phyloP scores from a whole-genome alignment of 2,329 filamentous ascomycete genomes.

The Myriosclerotinia curreyana region DNA sequence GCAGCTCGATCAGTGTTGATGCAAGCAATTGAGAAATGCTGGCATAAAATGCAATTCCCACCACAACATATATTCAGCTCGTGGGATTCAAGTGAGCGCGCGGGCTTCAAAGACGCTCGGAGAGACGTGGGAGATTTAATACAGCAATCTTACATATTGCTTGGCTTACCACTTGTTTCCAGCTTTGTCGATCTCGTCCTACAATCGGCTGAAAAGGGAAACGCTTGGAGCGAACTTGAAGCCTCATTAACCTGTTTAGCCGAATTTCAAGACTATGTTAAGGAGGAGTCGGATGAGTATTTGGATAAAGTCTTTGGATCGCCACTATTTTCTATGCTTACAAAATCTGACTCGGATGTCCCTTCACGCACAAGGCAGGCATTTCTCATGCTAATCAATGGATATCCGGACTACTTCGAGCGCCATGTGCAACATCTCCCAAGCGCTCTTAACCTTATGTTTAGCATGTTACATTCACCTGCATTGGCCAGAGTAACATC shows the following conservation, averaged over 20 bases:
- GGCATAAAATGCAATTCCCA: slow-evolving; percentile 64
- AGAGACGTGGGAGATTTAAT: slow-evolving; percentile 78
- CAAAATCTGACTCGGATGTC: slow-evolving; percentile 50
- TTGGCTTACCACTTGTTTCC: slow-evolving; percentile 54
- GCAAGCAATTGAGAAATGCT: slow-evolving; percentile 63
- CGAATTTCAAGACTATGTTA: slow-evolving; percentile 62
- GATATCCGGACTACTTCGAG: slow-evolving; percentile 75
- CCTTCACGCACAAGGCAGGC: slow-evolving; percentile 64
- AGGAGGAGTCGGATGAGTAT: slow-evolving; percentile 55
- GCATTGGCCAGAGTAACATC: slow-evolving; percentile 66
- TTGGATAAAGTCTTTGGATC: slow-evolving; percentile 61
- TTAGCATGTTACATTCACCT: slow-evolving; percentile 62
- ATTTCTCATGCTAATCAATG: slow-evolving; percentile 66
- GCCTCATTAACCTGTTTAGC: slow-evolving; percentile 62
- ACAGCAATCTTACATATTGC: slow-evolving; percentile 64
- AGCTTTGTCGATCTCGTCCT: slow-evolving; percentile 56
- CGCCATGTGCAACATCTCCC: slow-evolving; percentile 65
- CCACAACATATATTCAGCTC: slow-evolving; percentile 52
- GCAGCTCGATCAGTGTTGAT: slow-evolving; percentile 58
- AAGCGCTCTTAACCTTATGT: slow-evolving; percentile 69
- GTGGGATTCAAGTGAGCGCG: slow-evolving; percentile 69
- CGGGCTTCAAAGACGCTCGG: slow-evolving; percentile 67
- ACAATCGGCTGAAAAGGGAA: slow-evolving; percentile 44
- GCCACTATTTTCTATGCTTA: slow-evolving; percentile 54
- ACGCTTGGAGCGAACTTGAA: slow-evolving; percentile 58